Percentiles rank a stretch among this genome's conserved stretches.
Evolutionary conservation across 2,329 filamentous ascomycete species (phyloP).

Genomic region (Didymellaceae sp.): DNA sequence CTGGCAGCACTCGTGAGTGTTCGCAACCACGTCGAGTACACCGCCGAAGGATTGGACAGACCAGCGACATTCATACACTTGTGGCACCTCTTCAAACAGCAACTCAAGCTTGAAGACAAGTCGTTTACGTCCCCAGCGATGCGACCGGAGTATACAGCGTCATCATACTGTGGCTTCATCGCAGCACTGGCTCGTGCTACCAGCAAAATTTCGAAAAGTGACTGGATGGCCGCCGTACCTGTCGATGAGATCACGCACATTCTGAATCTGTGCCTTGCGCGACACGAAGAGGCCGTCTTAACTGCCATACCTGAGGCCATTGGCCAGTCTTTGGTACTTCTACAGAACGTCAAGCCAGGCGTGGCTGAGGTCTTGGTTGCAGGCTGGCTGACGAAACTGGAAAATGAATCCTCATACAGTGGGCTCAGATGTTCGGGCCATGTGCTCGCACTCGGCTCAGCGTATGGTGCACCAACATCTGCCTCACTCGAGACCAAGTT

Average conservation of each 20-base stretch:
- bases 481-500: neutral
- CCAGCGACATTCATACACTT: constrained; percentile 29
- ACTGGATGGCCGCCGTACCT: constrained; percentile 19
- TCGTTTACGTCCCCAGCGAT: constrained; percentile 54
- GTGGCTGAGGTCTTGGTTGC: constrained; percentile 27
- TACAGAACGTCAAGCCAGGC: constrained; percentile 16
- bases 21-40: neutral
- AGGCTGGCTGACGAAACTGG: constrained; percentile 40
- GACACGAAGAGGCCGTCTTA: constrained; percentile 45
- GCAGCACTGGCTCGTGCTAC: constrained; percentile 35
- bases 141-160: constrained; percentile 69
- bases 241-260: constrained; percentile 28
- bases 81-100: constrained; percentile 40
- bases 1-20: constrained; percentile 47
- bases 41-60: neutral
- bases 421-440: constrained; percentile 51
- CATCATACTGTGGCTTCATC: constrained; percentile 66
- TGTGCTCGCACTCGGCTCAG: constrained; percentile 54
- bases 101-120: constrained; percentile 48
- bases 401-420: constrained; percentile 49
- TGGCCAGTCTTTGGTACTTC: constrained; percentile 27
- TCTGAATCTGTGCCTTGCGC: constrained; percentile 43
- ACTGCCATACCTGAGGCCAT: constrained; percentile 36
- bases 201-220: constrained; percentile 1
- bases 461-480: constrained; percentile 30